These are phyloP conservation scores for Termitomyces sp. DNA, from an alignment of 768 basidiomycete genomes.

Conservation along the genomic window DNA sequence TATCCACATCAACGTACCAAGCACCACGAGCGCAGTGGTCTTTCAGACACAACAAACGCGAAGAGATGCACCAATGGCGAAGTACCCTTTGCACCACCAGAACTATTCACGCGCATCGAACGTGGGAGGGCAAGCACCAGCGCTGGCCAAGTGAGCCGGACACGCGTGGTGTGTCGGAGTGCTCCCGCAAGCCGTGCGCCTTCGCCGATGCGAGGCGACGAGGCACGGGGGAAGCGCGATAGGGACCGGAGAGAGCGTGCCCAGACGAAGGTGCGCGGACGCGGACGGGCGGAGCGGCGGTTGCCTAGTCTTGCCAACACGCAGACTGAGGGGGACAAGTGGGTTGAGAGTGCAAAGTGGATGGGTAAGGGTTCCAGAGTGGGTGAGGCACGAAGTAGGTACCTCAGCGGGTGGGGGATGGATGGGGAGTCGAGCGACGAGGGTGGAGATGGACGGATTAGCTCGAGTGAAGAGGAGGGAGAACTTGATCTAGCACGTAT, in stretches of 20 bases:
- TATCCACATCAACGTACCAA: constrained; percentile 17
- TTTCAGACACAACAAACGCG: constrained; percentile 34
- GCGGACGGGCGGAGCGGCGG: constrained; percentile 24
- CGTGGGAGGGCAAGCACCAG: constrained; percentile 30
- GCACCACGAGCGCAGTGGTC: constrained; percentile 16
- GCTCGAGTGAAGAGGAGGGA: constrained; percentile 32
- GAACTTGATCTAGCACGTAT: constrained; percentile 66
- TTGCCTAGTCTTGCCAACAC: constrained; percentile 63
- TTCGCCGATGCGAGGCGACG: constrained; percentile 33
- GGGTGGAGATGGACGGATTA: constrained; percentile 37
- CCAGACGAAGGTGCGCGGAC: constrained; percentile 16
- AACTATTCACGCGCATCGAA: constrained; percentile 32
- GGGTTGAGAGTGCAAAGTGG: constrained; percentile 29
- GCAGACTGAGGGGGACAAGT: constrained; percentile 54
- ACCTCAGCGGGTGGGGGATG: constrained; percentile 28
- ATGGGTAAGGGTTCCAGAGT: not conserved
- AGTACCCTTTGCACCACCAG: constrained; percentile 26
- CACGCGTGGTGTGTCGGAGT: constrained; percentile 63
- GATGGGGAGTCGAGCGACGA: constrained; percentile 27
- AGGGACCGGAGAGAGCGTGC: constrained; percentile 18
- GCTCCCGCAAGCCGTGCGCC: constrained; percentile 62
- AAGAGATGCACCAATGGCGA: not conserved
- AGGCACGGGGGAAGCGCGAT: constrained; percentile 20
- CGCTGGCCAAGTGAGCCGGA: constrained; percentile 41
- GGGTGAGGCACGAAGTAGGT: constrained; percentile 18